phyloP scores from a whole-genome alignment of 805 yeast species.

The Metahyphopichia silvanorum region DNA sequence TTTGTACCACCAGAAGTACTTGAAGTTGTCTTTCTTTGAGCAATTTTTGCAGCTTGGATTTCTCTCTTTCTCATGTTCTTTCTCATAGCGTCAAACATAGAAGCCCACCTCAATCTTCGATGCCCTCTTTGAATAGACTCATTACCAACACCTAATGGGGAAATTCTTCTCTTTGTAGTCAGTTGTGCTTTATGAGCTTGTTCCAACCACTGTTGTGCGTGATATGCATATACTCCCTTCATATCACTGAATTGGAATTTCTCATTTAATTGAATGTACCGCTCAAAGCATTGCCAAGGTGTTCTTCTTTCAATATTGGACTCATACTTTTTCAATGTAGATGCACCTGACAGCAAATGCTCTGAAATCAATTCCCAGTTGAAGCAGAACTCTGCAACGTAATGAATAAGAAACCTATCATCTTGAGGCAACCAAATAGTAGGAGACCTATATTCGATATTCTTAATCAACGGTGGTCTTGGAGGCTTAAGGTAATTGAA shows the following conservation, averaged over 20 bases:
- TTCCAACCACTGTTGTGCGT: slow-evolving; percentile 89
- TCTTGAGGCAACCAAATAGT: slow-evolving; percentile 97
- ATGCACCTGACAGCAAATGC: slow-evolving; percentile 63
- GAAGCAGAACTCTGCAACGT: slow-evolving; percentile 82
- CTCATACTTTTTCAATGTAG: slow-evolving; percentile 57
- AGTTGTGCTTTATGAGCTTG: slow-evolving; percentile 87
- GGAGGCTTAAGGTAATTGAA: slow-evolving; percentile 79
- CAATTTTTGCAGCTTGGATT: slow-evolving; percentile 42
- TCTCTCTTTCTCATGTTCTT: slow-evolving; percentile 89
- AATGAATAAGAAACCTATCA: slow-evolving; percentile 73
- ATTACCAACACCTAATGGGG: slow-evolving; percentile 90
- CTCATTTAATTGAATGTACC: slow-evolving; percentile 90
- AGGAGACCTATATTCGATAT: slow-evolving; percentile 80
- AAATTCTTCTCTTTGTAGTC: slow-evolving; percentile 80
- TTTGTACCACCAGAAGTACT: slow-evolving; percentile 7
- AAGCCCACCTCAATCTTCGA: slow-evolving; percentile 87
- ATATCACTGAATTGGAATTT: slow-evolving; percentile 82
- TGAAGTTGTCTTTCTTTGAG: slow-evolving; percentile 16
- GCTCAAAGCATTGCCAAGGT: slow-evolving; percentile 98
- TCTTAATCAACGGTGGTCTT: slow-evolving; percentile 79
- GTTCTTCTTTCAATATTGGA: slow-evolving; percentile 93
- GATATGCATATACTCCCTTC: slow-evolving; percentile 79
- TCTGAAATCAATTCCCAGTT: slow-evolving; percentile 93
- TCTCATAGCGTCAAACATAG: slow-evolving; percentile 93
- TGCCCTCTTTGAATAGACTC: slow-evolving; percentile 95